Evolutionary conservation across 495 filamentous ascomycete species (phyloP), one percentile per base, ranked within the genome.

Genomic region (Acidomyces sp.): DNA sequence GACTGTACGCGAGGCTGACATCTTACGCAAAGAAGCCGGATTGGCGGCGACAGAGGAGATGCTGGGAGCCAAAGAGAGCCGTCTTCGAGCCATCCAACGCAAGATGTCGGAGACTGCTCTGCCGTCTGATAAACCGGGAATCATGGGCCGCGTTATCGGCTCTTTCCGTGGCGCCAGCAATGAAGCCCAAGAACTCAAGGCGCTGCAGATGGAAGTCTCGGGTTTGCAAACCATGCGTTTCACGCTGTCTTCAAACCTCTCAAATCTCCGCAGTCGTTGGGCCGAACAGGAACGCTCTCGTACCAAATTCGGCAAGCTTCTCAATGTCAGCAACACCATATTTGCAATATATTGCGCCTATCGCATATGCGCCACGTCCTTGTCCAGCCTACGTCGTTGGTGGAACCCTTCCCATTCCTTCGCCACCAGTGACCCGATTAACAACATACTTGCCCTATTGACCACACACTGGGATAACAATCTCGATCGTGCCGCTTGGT

Each of bases 281-380:
- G 64, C 67, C n/a, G 63, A 64, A 10, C 77, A 78, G 47, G 66
- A 70, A 25, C 71, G 72, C 33, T 70, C 78, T 19, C 68, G 70
- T 23, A 84, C 80, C 3, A 48, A 64, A 4, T 55, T 71, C 17
- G 82, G 82, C 10, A 68, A 70, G 32, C 47, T 80, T 15, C 48
- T 81, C 16, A 60, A 71, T 11, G 36, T 59, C 12, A 49, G 65
- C 29, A 73, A 69, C 35, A 80, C 79, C 54, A 56, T 63, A 19
- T 88, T 90, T 62, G 72, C 75, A 39, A 15, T 77, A 45, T 87
- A 82, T 62, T 90, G 77, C 66, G 56, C 82, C 39, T 86, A 84
- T 59, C 77, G 80, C 37, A 74, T 86, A 48, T 49, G 74, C 22
- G 74, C 78, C 31, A 85, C 80, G 3, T 65, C 68, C 0, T 55